These are phyloP conservation scores for Penicillium vulpinum DNA, from an alignment of 2,329 filamentous ascomycete species.

Conservation along the genomic window DNA sequence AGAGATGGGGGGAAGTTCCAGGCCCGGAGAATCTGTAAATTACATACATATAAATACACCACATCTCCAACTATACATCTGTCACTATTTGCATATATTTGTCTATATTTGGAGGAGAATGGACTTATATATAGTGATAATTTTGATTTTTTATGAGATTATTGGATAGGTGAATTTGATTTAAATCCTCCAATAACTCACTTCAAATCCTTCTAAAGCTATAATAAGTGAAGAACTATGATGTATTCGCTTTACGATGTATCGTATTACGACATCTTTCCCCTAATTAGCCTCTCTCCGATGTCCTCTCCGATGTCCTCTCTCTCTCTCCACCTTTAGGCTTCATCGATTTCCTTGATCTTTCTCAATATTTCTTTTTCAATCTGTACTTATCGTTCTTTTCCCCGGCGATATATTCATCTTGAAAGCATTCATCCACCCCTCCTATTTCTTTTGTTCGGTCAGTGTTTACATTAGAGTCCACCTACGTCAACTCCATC, in stretches of 20 bases:
- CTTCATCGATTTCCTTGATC: not conserved
- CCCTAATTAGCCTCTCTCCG: not conserved
- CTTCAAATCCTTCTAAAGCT: not conserved
- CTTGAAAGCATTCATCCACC: not conserved
- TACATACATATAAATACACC: not conserved
- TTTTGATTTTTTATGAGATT: not conserved
- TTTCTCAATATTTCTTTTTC: not conserved
- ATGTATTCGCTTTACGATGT: not conserved
- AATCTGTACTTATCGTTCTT: not conserved
- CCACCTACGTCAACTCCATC: constrained; percentile 8
- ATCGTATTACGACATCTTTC: not conserved
- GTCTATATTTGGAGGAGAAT: too few species aligned
- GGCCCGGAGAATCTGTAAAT: not conserved
- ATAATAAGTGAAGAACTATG: not conserved
- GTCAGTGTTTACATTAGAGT: constrained; percentile 3
- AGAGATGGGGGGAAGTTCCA: not conserved
- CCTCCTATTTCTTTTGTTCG: not conserved
- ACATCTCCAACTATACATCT: not conserved
- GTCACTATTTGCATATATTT: too few species aligned
- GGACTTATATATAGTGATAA: not conserved
- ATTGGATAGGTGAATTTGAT: not conserved
- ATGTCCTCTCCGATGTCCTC: not conserved
- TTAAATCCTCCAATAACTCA: not conserved
- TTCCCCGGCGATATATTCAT: not conserved
- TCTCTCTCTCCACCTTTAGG: constrained; percentile 3